A percentile compares a stretch with the other conserved stretches of the same genome.
phyloP scores from a whole-genome alignment of 2,329 filamentous ascomycete species.

The Albifimbria verrucaria region DNA sequence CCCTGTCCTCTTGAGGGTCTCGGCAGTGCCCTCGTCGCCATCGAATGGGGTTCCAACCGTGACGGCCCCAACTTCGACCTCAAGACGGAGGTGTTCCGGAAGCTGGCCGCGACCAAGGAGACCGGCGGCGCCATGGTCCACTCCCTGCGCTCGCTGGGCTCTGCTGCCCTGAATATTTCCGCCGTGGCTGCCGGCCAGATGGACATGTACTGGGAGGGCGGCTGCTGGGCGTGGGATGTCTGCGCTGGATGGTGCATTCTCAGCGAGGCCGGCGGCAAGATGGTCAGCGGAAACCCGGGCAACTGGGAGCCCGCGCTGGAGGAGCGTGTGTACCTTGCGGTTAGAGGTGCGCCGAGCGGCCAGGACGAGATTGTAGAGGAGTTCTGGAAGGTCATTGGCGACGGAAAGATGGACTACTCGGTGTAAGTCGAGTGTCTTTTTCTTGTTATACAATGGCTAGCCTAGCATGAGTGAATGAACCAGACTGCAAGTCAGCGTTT shows the following conservation, averaged over 20 bases:
- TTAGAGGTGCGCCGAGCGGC: slow-evolving; percentile 56
- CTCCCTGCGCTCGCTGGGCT: slow-evolving; percentile 65
- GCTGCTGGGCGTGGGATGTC: slow-evolving; percentile 84
- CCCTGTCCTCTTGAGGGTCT: slow-evolving; percentile 58
- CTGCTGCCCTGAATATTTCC: slow-evolving; percentile 72
- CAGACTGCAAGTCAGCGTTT: too few species aligned
- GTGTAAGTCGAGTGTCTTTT: slow-evolving; percentile 11
- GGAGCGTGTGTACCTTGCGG: slow-evolving; percentile 58
- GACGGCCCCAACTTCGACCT: slow-evolving; percentile 68
- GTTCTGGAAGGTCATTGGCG: slow-evolving; percentile 60
- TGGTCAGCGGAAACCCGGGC: slow-evolving; percentile 71
- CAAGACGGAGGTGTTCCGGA: slow-evolving; percentile 64
- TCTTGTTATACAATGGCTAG: not conserved
- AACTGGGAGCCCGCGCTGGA: slow-evolving; percentile 64
- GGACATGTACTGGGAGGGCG: slow-evolving; percentile 79
- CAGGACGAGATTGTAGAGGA: slow-evolving; percentile 62
- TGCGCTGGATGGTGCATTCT: slow-evolving; percentile 78
- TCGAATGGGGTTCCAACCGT: slow-evolving; percentile 72
- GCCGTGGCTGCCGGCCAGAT: slow-evolving; percentile 67
- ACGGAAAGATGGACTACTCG: slow-evolving; percentile 47
- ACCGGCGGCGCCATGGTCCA: slow-evolving; percentile 74
- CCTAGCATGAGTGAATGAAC: not conserved
- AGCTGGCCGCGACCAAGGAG: slow-evolving; percentile 55
- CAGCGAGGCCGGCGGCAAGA: slow-evolving; percentile 67
- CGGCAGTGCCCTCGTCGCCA: slow-evolving; percentile 60